These are phyloP conservation scores for Saccharata proteae DNA, from an alignment of 2,329 filamentous ascomycete species.

Conservation along the genomic window DNA sequence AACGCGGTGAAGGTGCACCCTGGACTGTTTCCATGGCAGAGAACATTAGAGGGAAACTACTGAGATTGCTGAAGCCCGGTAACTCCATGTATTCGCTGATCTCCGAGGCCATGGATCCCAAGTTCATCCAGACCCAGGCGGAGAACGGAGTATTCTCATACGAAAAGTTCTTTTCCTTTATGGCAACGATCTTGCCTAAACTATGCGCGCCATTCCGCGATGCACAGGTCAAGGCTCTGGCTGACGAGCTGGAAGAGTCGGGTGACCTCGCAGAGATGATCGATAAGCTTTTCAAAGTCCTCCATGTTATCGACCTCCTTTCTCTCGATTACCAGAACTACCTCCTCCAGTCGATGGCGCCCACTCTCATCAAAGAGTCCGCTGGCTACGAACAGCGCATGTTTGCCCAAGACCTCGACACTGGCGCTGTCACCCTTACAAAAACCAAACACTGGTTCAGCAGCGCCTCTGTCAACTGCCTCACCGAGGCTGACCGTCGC, in stretches of 20 bases:
- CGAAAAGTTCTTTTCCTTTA: constrained; percentile 65
- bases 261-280: constrained; percentile 51
- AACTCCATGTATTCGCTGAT: constrained; percentile 66
- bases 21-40: constrained; percentile 61
- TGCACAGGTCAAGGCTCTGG: constrained; percentile 56
- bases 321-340: constrained; percentile 76
- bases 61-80: constrained; percentile 56
- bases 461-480: constrained; percentile 49
- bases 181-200: constrained; percentile 63
- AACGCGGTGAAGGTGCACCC: constrained; percentile 50
- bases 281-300: constrained; percentile 61
- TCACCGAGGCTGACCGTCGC: constrained; percentile 53
- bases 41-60: constrained; percentile 58
- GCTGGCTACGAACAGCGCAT: constrained; percentile 61
- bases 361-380: constrained; percentile 58
- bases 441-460: constrained; percentile 56
- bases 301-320: constrained; percentile 65
- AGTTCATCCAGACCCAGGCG: constrained; percentile 58
- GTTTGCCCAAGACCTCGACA: constrained; percentile 54
- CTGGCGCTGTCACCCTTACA: constrained; percentile 41
- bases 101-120: constrained; percentile 61
- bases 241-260: constrained; percentile 43
- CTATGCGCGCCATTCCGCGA: constrained; percentile 75
- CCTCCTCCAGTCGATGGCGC: constrained; percentile 58
- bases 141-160: constrained; percentile 65